Evolutionary conservation across 164 flowering plant species (phyloP).

Genomic region (Cinnamomum chago): DNA sequence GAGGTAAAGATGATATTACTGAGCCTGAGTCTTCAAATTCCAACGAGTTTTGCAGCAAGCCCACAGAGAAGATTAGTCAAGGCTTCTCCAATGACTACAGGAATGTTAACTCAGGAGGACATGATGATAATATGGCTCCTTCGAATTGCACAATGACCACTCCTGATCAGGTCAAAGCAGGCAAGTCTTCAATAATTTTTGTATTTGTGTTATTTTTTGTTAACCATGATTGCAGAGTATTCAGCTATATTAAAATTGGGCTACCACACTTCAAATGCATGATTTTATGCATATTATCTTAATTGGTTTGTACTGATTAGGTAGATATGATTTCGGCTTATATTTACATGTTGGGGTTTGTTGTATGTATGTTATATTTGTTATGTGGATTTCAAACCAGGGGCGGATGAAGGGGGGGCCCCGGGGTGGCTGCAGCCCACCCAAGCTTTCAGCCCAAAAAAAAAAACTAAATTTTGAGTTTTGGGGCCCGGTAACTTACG

Average conservation of each 20-base stretch:
- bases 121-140: not conserved
- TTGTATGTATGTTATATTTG: too few relatives aligned
- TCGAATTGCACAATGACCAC: not conserved
- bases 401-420: too few relatives aligned
- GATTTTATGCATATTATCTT: too few relatives aligned
- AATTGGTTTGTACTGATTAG: too few relatives aligned
- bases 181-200: slow-evolving; percentile 3
- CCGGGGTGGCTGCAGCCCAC: too few relatives aligned
- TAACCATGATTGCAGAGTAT: not conserved
- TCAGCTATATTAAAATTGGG: too few relatives aligned
- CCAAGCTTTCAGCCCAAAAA: too few relatives aligned
- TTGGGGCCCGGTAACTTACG: too few relatives aligned
- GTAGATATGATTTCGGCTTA: too few relatives aligned
- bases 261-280: not conserved
- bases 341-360: too few relatives aligned
- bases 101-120: not conserved
- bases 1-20: not conserved
- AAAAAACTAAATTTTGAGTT: too few relatives aligned
- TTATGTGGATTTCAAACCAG: too few relatives aligned
- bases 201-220: not conserved
- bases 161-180: slow-evolving; percentile 13
- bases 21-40: not conserved
- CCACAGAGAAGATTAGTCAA: not conserved
- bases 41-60: not conserved
- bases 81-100: not conserved